Evolutionary conservation across 495 filamentous ascomycete species (phyloP).

Genomic region (Penicillium angulare): DNA sequence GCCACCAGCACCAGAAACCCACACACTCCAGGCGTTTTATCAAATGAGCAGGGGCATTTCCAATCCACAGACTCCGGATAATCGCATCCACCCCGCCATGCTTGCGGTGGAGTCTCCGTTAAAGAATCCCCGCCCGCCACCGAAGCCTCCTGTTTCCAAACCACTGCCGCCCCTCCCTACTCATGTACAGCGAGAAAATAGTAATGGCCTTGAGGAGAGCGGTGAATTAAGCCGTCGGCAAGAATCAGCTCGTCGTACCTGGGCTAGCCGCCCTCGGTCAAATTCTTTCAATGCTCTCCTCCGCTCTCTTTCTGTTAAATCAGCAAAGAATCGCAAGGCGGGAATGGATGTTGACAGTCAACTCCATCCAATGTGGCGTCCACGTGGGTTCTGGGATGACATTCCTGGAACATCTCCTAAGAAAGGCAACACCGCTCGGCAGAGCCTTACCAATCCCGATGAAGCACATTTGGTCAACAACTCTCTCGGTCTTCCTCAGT

Average conservation of each 20-base stretch:
- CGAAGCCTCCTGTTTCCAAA: constrained; percentile 66
- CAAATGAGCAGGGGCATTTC: constrained; percentile 11
- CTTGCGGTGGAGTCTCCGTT: constrained; percentile 64
- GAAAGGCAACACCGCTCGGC: constrained; percentile 13
- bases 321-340: constrained; percentile 44
- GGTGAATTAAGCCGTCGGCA: constrained; percentile 45
- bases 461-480: constrained; percentile 43
- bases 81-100: constrained; percentile 40
- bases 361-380: constrained; percentile 81
- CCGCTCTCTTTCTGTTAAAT: constrained; percentile 44
- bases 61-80: constrained; percentile 35
- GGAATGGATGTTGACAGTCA: constrained; percentile 49
- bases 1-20: constrained; percentile 24
- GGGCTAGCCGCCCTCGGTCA: constrained; percentile 56
- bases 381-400: constrained; percentile 69
- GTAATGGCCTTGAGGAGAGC: neutral
- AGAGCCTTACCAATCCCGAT: constrained; percentile 20
- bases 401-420: constrained; percentile 39
- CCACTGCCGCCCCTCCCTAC: constrained; percentile 73
- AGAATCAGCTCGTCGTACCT: constrained; percentile 56
- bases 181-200: constrained; percentile 43
- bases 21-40: constrained; percentile 19
- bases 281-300: constrained; percentile 46
- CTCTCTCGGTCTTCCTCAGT: constrained; percentile 52
- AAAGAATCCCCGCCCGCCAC: constrained; percentile 71